These are phyloP conservation scores for Fusarium sarcochroum DNA, from an alignment of 2,329 filamentous ascomycete genomes.

Conservation along the genomic window DNA sequence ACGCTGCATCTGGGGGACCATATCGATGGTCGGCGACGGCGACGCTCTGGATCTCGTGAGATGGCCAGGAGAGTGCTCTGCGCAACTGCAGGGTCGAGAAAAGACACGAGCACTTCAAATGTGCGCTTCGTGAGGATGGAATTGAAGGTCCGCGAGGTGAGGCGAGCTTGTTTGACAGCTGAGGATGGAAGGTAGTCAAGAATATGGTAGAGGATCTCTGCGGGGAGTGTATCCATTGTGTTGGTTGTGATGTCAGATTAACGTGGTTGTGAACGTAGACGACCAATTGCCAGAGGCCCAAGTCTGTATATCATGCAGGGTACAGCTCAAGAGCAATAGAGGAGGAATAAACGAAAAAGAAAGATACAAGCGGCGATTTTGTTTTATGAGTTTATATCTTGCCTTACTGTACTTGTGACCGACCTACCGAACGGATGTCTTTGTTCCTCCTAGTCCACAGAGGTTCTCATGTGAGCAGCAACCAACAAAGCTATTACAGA, in stretches of 20 bases:
- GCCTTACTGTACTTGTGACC: slow-evolving; percentile 7
- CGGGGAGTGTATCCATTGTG: slow-evolving; percentile 52
- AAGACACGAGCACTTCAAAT: slow-evolving; percentile 50
- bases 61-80: slow-evolving; percentile 41
- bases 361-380: neutral
- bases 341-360: neutral
- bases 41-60: slow-evolving; percentile 41
- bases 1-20: slow-evolving; percentile 56
- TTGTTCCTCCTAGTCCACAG: slow-evolving; percentile 22
- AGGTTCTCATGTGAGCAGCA: slow-evolving; percentile 42
- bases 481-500: slow-evolving; percentile 11
- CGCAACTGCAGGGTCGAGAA: slow-evolving; percentile 49
- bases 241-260: slow-evolving; percentile 3
- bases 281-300: neutral
- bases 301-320: neutral
- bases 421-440: slow-evolving; percentile 24
- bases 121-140: slow-evolving; percentile 47
- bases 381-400: slow-evolving; percentile 6
- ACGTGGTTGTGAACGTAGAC: neutral
- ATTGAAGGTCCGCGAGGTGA: slow-evolving; percentile 53
- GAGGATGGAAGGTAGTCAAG: slow-evolving; percentile 45
- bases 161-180: slow-evolving; percentile 47
- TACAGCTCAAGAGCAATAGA: neutral
- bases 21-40: slow-evolving; percentile 46
- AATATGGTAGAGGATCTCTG: slow-evolving; percentile 51